These are phyloP conservation scores for Penicillium sp. DNA, from an alignment of 2,329 filamentous ascomycete genomes.

Conservation along the genomic window DNA sequence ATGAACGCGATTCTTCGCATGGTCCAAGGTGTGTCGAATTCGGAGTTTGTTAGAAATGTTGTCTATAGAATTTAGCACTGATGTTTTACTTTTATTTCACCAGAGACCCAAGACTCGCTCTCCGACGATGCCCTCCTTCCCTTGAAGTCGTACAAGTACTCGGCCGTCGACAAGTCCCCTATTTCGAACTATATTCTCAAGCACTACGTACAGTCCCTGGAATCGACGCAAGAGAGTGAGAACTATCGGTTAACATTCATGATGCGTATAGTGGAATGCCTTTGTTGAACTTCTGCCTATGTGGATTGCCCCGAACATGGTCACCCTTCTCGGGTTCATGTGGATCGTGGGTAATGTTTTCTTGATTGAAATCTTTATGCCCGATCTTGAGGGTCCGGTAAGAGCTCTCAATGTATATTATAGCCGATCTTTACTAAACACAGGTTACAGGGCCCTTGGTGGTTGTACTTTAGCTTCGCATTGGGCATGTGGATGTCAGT, in stretches of 20 bases:
- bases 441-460: slow-evolving; percentile 64
- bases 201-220: slow-evolving; percentile 66
- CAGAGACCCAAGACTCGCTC: slow-evolving; percentile 53
- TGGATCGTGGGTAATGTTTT: slow-evolving; percentile 85
- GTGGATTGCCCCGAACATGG: slow-evolving; percentile 98
- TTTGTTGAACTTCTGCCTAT: slow-evolving; percentile 86
- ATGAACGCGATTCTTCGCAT: slow-evolving; percentile 33
- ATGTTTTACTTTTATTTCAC: neutral
- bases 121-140: slow-evolving; percentile 87
- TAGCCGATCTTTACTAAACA: slow-evolving; percentile 9
- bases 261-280: slow-evolving; percentile 74
- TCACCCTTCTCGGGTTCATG: slow-evolving; percentile 89
- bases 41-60: neutral
- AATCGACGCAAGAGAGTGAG: neutral
- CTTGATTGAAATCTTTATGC: slow-evolving; percentile 71
- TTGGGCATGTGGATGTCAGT: slow-evolving; percentile 86
- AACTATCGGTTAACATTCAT: neutral
- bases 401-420: slow-evolving; percentile 29
- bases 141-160: slow-evolving; percentile 95
- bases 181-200: slow-evolving; percentile 89
- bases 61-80: neutral
- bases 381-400: slow-evolving; percentile 85
- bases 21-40: slow-evolving; percentile 32
- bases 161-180: slow-evolving; percentile 89
- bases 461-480: slow-evolving; percentile 95